A percentile compares a stretch with the other conserved stretches of the same genome.
Evolutionary conservation across 31 red algal genomes (phyloP).

Genomic region (Asparagopsis taxiformis): DNA sequence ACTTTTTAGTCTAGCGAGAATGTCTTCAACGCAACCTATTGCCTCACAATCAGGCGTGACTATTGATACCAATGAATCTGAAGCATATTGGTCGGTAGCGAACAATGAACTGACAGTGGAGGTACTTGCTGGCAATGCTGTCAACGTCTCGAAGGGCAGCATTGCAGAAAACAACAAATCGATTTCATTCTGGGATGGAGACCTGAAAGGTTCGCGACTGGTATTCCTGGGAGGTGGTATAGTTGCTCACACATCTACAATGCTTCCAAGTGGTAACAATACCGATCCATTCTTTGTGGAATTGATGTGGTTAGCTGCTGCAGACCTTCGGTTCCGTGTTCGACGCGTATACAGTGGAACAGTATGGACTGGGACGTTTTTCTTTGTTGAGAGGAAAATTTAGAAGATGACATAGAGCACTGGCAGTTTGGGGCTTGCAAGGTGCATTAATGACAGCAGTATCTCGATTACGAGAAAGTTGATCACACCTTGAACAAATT

Average conservation of each 20-base stretch:
- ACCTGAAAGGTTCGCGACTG: background rate
- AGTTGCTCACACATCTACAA: background rate
- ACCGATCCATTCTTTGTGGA: slow-evolving; percentile 1
- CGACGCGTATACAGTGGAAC: background rate
- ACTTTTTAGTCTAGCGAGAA: background rate
- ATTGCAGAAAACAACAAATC: background rate
- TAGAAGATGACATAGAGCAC: too few relatives aligned
- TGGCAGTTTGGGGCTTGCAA: too few relatives aligned
- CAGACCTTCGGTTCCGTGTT: background rate
- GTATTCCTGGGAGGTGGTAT: background rate
- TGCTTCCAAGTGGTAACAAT: background rate
- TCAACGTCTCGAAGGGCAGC: background rate
- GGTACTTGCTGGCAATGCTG: background rate
- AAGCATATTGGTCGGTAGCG: background rate
- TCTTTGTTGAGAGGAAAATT: background rate
- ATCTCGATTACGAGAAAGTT: too few relatives aligned
- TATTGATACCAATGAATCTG: background rate
- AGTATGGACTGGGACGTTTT: background rate
- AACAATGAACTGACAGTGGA: background rate
- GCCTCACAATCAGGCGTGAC: background rate
- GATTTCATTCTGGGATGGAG: background rate
- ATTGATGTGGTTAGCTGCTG: background rate
- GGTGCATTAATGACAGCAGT: too few relatives aligned
- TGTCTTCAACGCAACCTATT: background rate
- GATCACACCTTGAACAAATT: too few relatives aligned